Percentiles rank a stretch among this genome's conserved stretches.
phyloP scores from a whole-genome alignment of 257 asterid species.

The Fraxinus pennsylvanica region DNA sequence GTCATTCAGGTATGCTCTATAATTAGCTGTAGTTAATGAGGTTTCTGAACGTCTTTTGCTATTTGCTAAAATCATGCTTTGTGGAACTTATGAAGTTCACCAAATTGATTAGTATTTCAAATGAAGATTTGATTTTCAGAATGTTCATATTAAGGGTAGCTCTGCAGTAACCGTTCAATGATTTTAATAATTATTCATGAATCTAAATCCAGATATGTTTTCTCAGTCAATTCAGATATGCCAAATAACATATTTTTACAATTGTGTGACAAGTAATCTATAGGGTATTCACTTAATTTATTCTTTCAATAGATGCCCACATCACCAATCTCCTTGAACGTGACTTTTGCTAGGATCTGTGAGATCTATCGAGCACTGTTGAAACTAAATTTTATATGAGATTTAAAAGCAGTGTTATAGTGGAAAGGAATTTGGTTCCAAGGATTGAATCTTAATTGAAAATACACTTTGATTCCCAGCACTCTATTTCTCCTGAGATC shows the following conservation, averaged over 20 bases:
- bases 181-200: neutral
- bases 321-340: neutral
- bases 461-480: conserved; percentile 60
- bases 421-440: conserved; percentile 5
- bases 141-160: neutral
- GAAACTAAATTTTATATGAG: neutral
- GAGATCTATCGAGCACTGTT: conserved; percentile 1
- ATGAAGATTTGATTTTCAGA: neutral
- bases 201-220: neutral
- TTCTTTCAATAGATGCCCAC: conserved; percentile 16
- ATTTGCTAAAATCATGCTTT: neutral
- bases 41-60: neutral
- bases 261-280: neutral
- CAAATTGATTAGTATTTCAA: neutral
- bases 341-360: conserved; percentile 10
- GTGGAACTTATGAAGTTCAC: neutral
- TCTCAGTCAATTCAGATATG: neutral
- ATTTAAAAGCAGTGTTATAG: neutral
- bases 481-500: conserved; percentile 82
- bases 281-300: neutral
- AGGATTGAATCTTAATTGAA: conserved; percentile 26
- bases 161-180: neutral
- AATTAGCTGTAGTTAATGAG: neutral
- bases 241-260: neutral
- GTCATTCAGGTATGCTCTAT: conserved; percentile 65